These are phyloP conservation scores for Vitis hybrid DNA, from an alignment of 177 flowering plant species.

Conservation along the genomic window DNA sequence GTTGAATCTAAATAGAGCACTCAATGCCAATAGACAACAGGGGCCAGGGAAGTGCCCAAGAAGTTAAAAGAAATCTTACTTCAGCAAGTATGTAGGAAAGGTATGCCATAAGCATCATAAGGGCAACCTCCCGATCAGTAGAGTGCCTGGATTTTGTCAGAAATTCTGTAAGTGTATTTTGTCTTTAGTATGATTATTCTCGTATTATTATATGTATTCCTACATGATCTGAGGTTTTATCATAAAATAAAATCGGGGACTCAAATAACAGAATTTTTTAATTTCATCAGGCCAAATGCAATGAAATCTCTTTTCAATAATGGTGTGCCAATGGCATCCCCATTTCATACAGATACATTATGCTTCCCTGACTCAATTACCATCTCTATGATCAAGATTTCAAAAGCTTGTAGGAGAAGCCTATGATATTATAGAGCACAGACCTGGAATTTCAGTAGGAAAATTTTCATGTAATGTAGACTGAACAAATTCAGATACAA, in stretches of 20 bases:
- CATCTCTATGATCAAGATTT: too few species aligned
- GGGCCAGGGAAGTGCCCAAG: not conserved
- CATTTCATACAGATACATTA: too few species aligned
- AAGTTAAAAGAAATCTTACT: conserved; percentile 29
- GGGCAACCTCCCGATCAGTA: conserved; percentile 72
- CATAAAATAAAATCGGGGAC: not conserved
- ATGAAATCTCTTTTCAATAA: not conserved
- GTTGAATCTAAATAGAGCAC: not conserved
- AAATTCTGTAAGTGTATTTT: not conserved
- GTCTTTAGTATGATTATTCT: not conserved
- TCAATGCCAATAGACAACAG: not conserved
- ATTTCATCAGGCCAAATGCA: not conserved
- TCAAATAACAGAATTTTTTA: not conserved
- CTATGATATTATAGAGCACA: too few species aligned
- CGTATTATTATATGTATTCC: not conserved
- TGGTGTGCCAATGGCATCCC: not conserved
- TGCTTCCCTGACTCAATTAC: too few species aligned
- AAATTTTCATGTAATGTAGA: too few species aligned
- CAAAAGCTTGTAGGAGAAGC: too few species aligned
- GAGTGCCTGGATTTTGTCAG: conserved; percentile 47
- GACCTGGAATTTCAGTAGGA: too few species aligned
- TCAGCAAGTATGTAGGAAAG: conserved; percentile 67
- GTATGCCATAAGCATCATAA: conserved; percentile 76
- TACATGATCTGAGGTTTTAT: not conserved
- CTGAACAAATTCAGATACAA: too few species aligned